Evolutionary conservation across 345 rosid genomes (phyloP).

Genomic region (Hibiscus mutabilis): DNA sequence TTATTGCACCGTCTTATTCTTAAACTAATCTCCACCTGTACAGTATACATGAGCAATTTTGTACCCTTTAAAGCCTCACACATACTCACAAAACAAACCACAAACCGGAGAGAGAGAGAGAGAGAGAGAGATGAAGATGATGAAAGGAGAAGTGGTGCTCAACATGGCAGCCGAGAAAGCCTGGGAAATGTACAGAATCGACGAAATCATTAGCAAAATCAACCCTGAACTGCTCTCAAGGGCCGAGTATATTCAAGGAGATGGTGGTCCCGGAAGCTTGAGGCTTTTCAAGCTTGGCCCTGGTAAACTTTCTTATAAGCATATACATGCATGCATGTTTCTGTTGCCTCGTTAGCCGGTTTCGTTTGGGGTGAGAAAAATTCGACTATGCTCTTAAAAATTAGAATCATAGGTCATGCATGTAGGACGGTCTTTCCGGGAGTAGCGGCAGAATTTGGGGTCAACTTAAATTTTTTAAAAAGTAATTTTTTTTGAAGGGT

Average conservation of each 20-base stretch:
- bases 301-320: slow-evolving; percentile 9
- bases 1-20: slow-evolving; percentile 8
- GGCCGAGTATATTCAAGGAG: slow-evolving; percentile 28
- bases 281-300: slow-evolving; percentile 45
- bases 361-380: too few species aligned
- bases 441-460: too few species aligned
- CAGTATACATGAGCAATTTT: neutral
- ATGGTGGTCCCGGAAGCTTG: slow-evolving; percentile 38
- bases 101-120: neutral
- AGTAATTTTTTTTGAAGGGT: too few species aligned
- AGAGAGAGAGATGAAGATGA: slow-evolving; percentile 16
- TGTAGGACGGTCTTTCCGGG: too few species aligned
- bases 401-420: too few species aligned
- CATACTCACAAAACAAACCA: neutral
- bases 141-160: slow-evolving; percentile 36
- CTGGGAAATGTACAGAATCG: slow-evolving; percentile 39
- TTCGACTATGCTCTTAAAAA: too few species aligned
- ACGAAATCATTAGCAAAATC: slow-evolving; percentile 33
- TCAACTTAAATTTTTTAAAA: too few species aligned
- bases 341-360: too few species aligned
- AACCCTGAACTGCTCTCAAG: slow-evolving; percentile 33
- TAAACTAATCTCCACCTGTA: slow-evolving; percentile 1
- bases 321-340: neutral
- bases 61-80: neutral
- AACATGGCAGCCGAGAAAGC: slow-evolving; percentile 34